Evolutionary conservation across 345 rosid species (phyloP).

Genomic region (Arabidopsis thaliana): DNA sequence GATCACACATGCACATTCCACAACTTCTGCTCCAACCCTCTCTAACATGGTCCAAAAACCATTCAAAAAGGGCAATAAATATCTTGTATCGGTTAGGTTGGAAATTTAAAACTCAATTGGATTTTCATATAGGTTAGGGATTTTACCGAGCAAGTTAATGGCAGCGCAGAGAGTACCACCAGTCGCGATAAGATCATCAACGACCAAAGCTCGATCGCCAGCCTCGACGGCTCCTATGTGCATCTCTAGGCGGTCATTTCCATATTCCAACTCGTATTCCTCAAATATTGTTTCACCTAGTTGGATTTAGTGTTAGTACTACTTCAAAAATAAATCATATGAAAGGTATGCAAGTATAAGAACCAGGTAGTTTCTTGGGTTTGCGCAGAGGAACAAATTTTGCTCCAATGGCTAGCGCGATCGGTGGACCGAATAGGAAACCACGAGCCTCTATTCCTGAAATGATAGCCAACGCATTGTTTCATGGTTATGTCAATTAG

Average conservation of each 20-base stretch:
- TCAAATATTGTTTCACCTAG: constrained; percentile 87
- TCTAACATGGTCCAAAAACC: constrained; percentile 50
- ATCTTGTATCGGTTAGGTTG: constrained; percentile 5
- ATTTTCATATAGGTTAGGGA: not conserved
- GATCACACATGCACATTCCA: constrained; percentile 86
- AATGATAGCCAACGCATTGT: not conserved
- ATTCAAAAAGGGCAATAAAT: constrained; percentile 15
- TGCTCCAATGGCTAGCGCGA: constrained; percentile 97
- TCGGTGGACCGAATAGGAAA: constrained; percentile 92
- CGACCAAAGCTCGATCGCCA: constrained; percentile 82
- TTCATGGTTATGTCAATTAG: constrained; percentile 3
- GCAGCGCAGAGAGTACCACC: constrained; percentile 98
- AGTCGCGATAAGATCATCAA: constrained; percentile 91
- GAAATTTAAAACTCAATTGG: not conserved
- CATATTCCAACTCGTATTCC: constrained; percentile 84
- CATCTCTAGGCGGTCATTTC: constrained; percentile 90
- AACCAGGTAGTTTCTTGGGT: constrained; percentile 94
- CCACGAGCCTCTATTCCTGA: constrained; percentile 98
- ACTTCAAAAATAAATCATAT: not conserved
- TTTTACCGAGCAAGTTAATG: constrained; percentile 81
- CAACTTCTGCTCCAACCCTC: constrained; percentile 90
- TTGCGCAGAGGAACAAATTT: constrained; percentile 94
- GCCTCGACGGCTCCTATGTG: constrained; percentile 86
- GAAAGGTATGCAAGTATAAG: not conserved
- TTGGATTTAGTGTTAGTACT: not conserved